Evolutionary conservation across 2,329 filamentous ascomycete species (phyloP).

Genomic region (Botrytis porri): DNA sequence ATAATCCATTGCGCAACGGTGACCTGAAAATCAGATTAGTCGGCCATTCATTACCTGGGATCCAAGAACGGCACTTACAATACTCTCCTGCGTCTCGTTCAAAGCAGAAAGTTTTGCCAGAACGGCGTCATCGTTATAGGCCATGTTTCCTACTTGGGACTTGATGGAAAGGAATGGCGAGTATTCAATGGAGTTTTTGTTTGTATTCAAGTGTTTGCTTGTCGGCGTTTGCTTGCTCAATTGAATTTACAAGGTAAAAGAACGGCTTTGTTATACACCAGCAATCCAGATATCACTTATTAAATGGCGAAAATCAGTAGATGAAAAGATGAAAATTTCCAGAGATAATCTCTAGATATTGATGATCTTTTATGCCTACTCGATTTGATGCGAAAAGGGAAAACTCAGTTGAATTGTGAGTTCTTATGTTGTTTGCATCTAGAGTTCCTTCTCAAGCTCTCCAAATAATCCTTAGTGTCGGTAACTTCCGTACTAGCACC

Average conservation of each 20-base stretch:
- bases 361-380: neutral
- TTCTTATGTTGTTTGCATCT: slow-evolving; percentile 6
- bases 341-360: neutral
- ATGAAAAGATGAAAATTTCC: neutral
- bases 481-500: slow-evolving; percentile 12
- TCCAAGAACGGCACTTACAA: slow-evolving; percentile 45
- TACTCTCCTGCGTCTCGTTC: slow-evolving; percentile 97
- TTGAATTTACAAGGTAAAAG: slow-evolving; percentile 1
- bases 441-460: slow-evolving; percentile 11
- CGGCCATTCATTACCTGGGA: slow-evolving; percentile 2
- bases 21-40: slow-evolving; percentile 43
- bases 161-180: neutral
- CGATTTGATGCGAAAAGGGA: neutral
- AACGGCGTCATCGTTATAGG: slow-evolving; percentile 93
- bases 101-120: slow-evolving; percentile 91
- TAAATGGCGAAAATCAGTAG: neutral
- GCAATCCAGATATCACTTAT: neutral
- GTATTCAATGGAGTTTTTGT: slow-evolving; percentile 10
- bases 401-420: slow-evolving; percentile 11
- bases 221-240: slow-evolving; percentile 3
- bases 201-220: slow-evolving; percentile 12
- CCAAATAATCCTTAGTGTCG: slow-evolving; percentile 20
- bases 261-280: slow-evolving; percentile 11
- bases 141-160: slow-evolving; percentile 55
- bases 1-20: slow-evolving; percentile 99